These are phyloP conservation scores for Centrapalus pauciflorus DNA, from an alignment of 129 eudicot genomes.

Conservation along the genomic window DNA sequence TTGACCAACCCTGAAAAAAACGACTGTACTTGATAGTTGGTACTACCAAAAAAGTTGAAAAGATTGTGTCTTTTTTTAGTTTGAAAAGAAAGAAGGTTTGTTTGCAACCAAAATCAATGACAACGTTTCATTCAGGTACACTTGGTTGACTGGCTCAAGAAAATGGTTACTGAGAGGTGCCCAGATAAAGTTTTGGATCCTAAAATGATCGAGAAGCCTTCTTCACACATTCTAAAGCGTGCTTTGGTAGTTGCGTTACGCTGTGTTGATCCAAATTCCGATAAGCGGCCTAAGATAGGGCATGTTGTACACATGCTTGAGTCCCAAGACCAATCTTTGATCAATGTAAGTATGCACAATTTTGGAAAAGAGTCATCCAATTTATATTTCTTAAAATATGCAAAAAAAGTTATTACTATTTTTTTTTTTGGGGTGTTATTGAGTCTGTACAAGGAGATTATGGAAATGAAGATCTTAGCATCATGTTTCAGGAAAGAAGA, in stretches of 20 bases:
- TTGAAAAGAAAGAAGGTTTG: not conserved
- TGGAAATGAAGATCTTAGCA: not conserved
- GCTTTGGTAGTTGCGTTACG: conserved; percentile 43
- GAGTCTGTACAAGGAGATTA: not conserved
- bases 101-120: not conserved
- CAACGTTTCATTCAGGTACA: conserved; percentile 34
- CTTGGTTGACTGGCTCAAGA: conserved; percentile 62
- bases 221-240: conserved; percentile 47
- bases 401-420: too few species aligned
- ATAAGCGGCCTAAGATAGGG: conserved; percentile 64
- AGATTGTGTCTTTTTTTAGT: not conserved
- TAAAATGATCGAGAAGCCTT: conserved; percentile 48
- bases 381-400: not conserved
- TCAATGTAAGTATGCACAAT: conserved; percentile 25
- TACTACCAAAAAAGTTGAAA: not conserved
- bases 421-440: too few species aligned
- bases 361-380: not conserved
- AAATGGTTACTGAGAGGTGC: conserved; percentile 43
- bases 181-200: conserved; percentile 65
- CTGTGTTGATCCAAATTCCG: conserved; percentile 47
- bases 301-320: conserved; percentile 73
- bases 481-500: conserved; percentile 37
- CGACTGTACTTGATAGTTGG: not conserved
- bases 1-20: not conserved
- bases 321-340: conserved; percentile 40